A percentile compares a stretch with the other conserved stretches of the same genome.
Evolutionary conservation across 2,329 filamentous ascomycete genomes (phyloP).

Genomic region (Fusarium siculi): DNA sequence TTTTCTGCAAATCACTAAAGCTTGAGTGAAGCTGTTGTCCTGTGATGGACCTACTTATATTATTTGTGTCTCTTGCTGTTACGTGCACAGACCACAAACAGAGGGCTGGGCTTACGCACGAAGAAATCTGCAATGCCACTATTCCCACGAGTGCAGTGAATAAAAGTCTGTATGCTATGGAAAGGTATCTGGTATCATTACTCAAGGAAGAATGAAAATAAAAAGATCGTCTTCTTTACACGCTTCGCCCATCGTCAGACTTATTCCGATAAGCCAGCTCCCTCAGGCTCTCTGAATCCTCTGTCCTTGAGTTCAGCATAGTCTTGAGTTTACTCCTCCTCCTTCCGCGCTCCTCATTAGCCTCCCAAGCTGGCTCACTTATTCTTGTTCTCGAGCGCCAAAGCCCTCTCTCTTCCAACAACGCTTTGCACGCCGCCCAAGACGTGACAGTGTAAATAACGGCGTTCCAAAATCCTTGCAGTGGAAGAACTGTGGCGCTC

Average conservation of each 20-base stretch:
- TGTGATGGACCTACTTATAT: accelerated
- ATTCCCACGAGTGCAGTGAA: accelerated
- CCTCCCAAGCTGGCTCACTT: neutral
- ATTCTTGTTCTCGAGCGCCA: neutral
- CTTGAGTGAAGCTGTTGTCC: accelerated
- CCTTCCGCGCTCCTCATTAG: neutral
- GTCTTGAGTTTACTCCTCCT: neutral
- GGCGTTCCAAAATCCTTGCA: conserved; percentile 2
- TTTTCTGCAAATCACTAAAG: accelerated
- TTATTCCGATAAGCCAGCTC: neutral
- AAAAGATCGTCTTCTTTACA: neutral
- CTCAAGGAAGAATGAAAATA: accelerated
- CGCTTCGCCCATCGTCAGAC: neutral
- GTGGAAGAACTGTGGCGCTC: neutral
- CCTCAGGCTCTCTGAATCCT: neutral
- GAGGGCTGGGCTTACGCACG: neutral
- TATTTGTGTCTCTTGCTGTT: accelerated
- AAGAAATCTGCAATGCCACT: accelerated
- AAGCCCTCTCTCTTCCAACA: neutral
- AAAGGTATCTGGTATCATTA: neutral
- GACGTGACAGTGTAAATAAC: neutral
- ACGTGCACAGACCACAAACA: accelerated
- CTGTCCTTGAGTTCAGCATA: neutral
- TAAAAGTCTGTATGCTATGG: neutral
- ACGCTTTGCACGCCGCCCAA: neutral